Percentiles rank a stretch among this genome's conserved stretches.
Conservation (phyloP, 805 yeast species). For the Wickerhamomyces rabaulensis region DNA sequence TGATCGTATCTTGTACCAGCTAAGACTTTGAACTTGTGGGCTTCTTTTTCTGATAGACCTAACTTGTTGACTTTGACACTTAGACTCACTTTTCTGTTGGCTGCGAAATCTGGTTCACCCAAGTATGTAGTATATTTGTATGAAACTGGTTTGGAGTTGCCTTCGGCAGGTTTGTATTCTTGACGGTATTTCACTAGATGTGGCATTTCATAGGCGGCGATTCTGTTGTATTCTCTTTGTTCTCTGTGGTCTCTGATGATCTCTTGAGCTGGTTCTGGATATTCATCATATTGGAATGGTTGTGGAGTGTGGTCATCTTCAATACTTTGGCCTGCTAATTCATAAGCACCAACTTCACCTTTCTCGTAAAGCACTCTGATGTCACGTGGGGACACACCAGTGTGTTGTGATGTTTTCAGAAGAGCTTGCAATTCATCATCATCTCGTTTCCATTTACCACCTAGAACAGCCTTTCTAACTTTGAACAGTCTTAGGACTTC, state of each 20-base stretch:
- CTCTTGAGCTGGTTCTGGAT: slow-evolving; percentile 68
- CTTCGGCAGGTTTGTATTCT: slow-evolving; percentile 48
- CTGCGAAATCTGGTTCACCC: slow-evolving; percentile 56
- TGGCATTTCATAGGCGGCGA: slow-evolving; percentile 92
- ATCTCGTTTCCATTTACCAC: slow-evolving; percentile 43
- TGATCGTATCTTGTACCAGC: slow-evolving; percentile 75
- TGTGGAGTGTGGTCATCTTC: slow-evolving; percentile 34
- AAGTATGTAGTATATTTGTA: slow-evolving; percentile 70
- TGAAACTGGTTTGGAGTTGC: slow-evolving; percentile 42
- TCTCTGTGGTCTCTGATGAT: slow-evolving; percentile 66
- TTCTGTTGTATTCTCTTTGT: slow-evolving; percentile 68
- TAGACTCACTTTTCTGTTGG: slow-evolving; percentile 64
- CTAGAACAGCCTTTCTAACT: slow-evolving; percentile 50
- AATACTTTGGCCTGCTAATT: slow-evolving; percentile 26
- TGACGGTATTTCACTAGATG: slow-evolving; percentile 70
- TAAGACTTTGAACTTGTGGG: slow-evolving; percentile 73
- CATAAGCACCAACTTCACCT: slow-evolving; percentile 38
- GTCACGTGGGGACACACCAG: slow-evolving; percentile 32
- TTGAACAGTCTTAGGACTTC: slow-evolving; percentile 56
- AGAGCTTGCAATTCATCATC: slow-evolving; percentile 54
- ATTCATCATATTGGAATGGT: slow-evolving; percentile 56
- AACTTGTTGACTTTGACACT: slow-evolving; percentile 49
- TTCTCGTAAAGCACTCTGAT: slow-evolving; percentile 34
- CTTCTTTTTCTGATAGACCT: slow-evolving; percentile 43
- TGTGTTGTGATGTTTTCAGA: slow-evolving; percentile 38